Evolutionary conservation across 2,329 filamentous ascomycete species (phyloP), one percentile per base, ranked within the genome.

Genomic region (Botrytis galanthina): DNA sequence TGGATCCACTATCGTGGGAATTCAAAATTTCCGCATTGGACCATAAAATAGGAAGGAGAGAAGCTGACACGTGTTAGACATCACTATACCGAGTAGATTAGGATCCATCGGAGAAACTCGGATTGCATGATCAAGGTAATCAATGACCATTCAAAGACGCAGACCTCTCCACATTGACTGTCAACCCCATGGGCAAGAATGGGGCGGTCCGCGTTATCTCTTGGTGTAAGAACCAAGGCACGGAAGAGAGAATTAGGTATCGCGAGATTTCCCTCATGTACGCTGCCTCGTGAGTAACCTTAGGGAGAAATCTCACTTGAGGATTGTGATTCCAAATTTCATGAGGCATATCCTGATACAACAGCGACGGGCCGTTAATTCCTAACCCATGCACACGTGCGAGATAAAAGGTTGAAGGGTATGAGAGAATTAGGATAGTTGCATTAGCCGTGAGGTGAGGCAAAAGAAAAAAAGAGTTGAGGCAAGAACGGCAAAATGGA

Each of bases 211-310:
- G 60, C 35, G 12, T 26, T 42, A 62, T 42, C 60, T 62, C 37
- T 62, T 20, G 60, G 60, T 62, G 37, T 29, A 18, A 39, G 37
- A 62, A 20, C 60, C 29, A 62, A 62, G 60, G 60, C 42, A 62
- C 60, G 60, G 60, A 62, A 62, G 60, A 42, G 37, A 42, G 60
- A 62, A 62, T 62, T 42, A 12, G 60, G 60, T 62, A 62, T 62
- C 60, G 60, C 60, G 60, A 29, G 35, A 42, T 62, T n/a, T 42
- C 37, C n/a, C 26, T 62, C 37, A 35, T 62, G 32, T 62, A 42
- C 60, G 37, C 51, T 26, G 26, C 51, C 51, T 54, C 51, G 51
- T 54, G n/a, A 54, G 60, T 42, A 42, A 29, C 7, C 37, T 62
- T 62, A 0, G 60, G 37, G 26, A 42, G 37, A 42, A 62, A 42